Base-by-base conservation (phyloP, 495 filamentous ascomycete species). In the Tuber magnatum region DNA sequence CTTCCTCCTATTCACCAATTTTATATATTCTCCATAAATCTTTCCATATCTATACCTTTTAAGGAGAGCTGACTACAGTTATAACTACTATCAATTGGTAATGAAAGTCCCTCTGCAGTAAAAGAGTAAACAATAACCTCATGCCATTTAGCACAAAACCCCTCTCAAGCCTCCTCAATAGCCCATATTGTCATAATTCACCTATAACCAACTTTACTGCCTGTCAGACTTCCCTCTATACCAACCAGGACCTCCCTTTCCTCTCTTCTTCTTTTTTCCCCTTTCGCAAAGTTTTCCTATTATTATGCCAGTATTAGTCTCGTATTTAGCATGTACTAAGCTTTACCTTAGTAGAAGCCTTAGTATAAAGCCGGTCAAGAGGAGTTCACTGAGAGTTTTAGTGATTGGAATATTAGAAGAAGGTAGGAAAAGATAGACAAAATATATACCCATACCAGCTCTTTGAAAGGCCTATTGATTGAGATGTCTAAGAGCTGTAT, bases 391-490 rank as follows among this genome's bases (percentile, higher is more conserved):
- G 2, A 46, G 44, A 46, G 2, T 22, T 2, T 46, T 18, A 10
- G 6, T 20, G 42, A 14, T 22, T 7, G 12, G 44, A 20, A 46
- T 46, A 7, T 3, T 46, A 6, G 16, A 46, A 18, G 3, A 7
- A 10, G 44, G 12, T 20, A 46, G 16, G 14, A 46, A 46, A 46
- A 56, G 6, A 14, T 32, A 9, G 4, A 28, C 28, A 61, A 0
- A 28, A 28, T 28, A 32, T 8, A 24, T 61, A 61, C 51, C n/a
- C 22, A 3, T 61, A 72, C 32, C 0, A 72, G 38, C 5, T 72
- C 71, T 72, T 72, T 72, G n/a, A 72, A 72, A 6, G 71, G 41
- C 20, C 40, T 42, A 44, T 51, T 72, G 35, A 72, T 22, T n/a
- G 71, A 72, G 38, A 72, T 38, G 24, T 72, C 71, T 12, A 72